phyloP scores from a whole-genome alignment of 2,329 filamentous ascomycete species.

The Cladosporium colombiae region DNA sequence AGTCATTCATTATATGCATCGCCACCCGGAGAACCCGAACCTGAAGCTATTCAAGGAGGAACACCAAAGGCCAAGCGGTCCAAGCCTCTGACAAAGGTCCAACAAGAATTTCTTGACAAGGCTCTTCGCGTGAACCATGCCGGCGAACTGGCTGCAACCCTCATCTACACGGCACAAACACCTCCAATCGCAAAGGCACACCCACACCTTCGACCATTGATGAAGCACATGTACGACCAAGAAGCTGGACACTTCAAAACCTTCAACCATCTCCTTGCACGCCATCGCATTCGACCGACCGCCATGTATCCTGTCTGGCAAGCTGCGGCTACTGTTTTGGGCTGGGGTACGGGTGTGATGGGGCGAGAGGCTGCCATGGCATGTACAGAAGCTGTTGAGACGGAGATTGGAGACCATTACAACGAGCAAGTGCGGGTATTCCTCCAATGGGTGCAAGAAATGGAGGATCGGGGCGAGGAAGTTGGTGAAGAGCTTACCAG shows the following conservation, averaged over 20 bases:
- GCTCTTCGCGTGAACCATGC: slow-evolving; percentile 95
- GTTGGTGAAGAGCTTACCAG: slow-evolving; percentile 75
- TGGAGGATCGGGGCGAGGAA: slow-evolving; percentile 76
- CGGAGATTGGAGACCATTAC: slow-evolving; percentile 94
- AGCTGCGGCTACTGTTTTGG: slow-evolving; percentile 73
- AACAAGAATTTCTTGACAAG: slow-evolving; percentile 73
- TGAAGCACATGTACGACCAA: slow-evolving; percentile 98
- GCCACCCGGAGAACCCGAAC: slow-evolving; percentile 5
- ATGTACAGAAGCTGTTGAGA: slow-evolving; percentile 97
- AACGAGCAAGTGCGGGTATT: slow-evolving; percentile 85
- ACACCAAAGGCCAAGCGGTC: slow-evolving; percentile 18
- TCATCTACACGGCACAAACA: slow-evolving; percentile 90
- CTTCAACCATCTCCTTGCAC: slow-evolving; percentile 80
- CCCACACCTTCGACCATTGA: slow-evolving; percentile 83
- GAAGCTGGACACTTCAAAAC: slow-evolving; percentile 83
- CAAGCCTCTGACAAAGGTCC: slow-evolving; percentile 62
- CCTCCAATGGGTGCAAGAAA: slow-evolving; percentile 75
- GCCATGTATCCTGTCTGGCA: slow-evolving; percentile 91
- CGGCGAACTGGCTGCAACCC: slow-evolving; percentile 91
- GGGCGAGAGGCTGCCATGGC: slow-evolving; percentile 96
- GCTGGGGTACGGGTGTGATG: slow-evolving; percentile 86
- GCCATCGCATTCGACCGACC: slow-evolving; percentile 88
- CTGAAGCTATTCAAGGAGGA: background rate
- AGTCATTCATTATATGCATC: slow-evolving; percentile 24
- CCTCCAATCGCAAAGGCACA: slow-evolving; percentile 77